Percentiles rank a stretch among this genome's conserved stretches.
Conservation (phyloP, 208 protist genomes). For the Acanthamoeba polyphaga region DNA sequence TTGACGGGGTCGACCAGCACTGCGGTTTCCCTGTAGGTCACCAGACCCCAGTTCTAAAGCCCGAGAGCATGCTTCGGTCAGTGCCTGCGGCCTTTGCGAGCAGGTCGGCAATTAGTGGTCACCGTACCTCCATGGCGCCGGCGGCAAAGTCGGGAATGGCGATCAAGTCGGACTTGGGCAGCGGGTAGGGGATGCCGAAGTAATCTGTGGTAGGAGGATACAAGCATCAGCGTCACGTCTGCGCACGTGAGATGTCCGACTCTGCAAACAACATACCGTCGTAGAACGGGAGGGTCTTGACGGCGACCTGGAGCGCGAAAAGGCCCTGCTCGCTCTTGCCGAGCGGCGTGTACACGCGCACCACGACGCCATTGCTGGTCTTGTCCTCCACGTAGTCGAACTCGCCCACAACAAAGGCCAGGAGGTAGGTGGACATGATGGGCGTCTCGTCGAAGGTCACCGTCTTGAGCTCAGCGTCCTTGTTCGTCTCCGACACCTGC, state of each 20-base stretch:
- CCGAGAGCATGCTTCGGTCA: too few species aligned
- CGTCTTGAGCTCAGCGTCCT: slow-evolving; percentile 46
- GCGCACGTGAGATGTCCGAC: too few species aligned
- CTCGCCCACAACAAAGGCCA: slow-evolving; percentile 95
- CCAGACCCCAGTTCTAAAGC: slow-evolving; percentile 95
- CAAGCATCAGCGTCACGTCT: neutral
- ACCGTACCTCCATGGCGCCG: slow-evolving; percentile 95
- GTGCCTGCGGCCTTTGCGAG: too few species aligned
- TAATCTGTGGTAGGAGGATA: slow-evolving; percentile 36
- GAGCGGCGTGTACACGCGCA: slow-evolving; percentile 86
- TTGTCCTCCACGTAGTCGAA: slow-evolving; percentile 92
- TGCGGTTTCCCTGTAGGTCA: slow-evolving; percentile 95
- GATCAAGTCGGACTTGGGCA: slow-evolving; percentile 96
- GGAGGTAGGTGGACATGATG: slow-evolving; percentile 94
- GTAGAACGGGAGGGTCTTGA: slow-evolving; percentile 34
- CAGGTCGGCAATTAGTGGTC: too few species aligned
- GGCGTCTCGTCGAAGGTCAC: slow-evolving; percentile 88
- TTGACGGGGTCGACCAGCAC: slow-evolving; percentile 86
- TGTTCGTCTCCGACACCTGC: slow-evolving; percentile 2
- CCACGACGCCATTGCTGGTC: slow-evolving; percentile 82
- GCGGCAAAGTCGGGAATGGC: slow-evolving; percentile 92
- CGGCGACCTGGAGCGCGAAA: slow-evolving; percentile 94
- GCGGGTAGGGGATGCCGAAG: slow-evolving; percentile 83
- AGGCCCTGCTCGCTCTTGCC: slow-evolving; percentile 86
- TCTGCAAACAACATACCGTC: neutral